Base-by-base conservation (phyloP, 2,329 filamentous ascomycete species). In the Cercospora beticola region DNA sequence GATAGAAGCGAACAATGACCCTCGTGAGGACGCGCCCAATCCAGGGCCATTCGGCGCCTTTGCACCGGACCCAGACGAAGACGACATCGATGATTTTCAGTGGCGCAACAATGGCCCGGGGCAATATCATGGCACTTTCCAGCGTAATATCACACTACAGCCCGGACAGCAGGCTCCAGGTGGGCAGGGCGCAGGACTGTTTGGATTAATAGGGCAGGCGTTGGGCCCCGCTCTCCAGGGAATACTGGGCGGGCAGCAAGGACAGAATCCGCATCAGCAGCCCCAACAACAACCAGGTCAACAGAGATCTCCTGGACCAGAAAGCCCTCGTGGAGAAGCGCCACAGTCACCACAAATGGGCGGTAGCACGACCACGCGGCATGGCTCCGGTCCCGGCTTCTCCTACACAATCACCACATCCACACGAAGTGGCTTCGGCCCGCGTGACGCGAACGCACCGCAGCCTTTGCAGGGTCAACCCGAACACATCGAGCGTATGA, bases 1-100 rank as follows among this genome's bases (percentile, higher is more conserved):
- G 74, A 83, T 85, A 60, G 83, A 85, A 73, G 75, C 79, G 8
- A 84, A 86, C 2, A 88, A 88, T 73, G 91, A 93, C 73, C 90
- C 90, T 9, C 86, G 90, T 70, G 79, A 81, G 46, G 76, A 78
- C 28, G 46, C 43, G 12, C 43, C 33, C 16, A 33, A 62, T 61
- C 31, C 18, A 8, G 46, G 26, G 4, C 49, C 61, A 14, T 33
- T 26, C 31, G 62, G 59, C 63, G 64, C 40, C 46, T 75, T 79
- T 52, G 79, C 79, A 36, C 82, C 83, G 43, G 83, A 85, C 66
- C 81, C 83, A 18, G 83, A 85, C 23, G 83, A 86, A 71, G 80
- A 77, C 33, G 83, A 81, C 61, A 78, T 81, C 30, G 75, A 76
- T 33, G 68, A 75, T 52, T 74, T 79, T 12, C 70, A 73, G 63